Percentiles rank a stretch among this genome's conserved stretches.
These are phyloP conservation scores for Austroboletus niveus DNA, from an alignment of 1,284 basidiomycete species.

Conservation along the genomic window DNA sequence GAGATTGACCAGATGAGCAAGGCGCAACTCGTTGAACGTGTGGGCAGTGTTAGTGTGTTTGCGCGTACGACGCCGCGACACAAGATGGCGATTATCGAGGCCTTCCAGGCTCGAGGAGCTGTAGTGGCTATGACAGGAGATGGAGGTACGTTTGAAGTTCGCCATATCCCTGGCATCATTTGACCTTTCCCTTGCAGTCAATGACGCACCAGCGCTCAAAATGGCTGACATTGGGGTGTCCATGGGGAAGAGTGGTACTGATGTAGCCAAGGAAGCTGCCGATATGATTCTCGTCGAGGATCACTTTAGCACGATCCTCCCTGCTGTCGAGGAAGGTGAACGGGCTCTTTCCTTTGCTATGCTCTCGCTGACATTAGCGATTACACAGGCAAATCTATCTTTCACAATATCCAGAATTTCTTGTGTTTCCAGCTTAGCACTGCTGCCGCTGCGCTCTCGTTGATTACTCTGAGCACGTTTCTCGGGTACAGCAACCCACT, in stretches of 20 bases:
- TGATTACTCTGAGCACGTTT: constrained; percentile 92
- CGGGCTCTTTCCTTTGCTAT: background rate
- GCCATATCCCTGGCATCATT: background rate
- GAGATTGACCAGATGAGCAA: constrained; percentile 85
- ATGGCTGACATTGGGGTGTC: constrained; percentile 98
- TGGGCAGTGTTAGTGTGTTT: constrained; percentile 86
- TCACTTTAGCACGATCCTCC: constrained; percentile 92
- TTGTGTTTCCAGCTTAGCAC: constrained; percentile 96
- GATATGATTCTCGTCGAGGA: constrained; percentile 98
- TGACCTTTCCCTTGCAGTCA: constrained; percentile 53
- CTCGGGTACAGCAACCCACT: constrained; percentile 88
- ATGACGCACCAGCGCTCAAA: constrained; percentile 95
- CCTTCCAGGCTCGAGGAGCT: constrained; percentile 84
- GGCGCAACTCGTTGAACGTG: constrained; percentile 78
- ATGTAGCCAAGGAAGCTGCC: constrained; percentile 97
- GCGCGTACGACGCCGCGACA: constrained; percentile 94
- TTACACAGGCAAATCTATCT: constrained; percentile 84
- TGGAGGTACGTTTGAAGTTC: constrained; percentile 50
- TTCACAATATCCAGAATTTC: constrained; percentile 99
- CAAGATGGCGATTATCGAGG: constrained; percentile 96
- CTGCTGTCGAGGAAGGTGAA: constrained; percentile 91
- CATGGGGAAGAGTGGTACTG: constrained; percentile 96
- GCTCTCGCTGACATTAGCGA: background rate
- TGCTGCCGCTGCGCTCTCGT: constrained; percentile 89
- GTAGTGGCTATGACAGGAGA: constrained; percentile 99